phyloP scores from a whole-genome alignment of 257 asterid genomes.

The Voacanga thouarsii region DNA sequence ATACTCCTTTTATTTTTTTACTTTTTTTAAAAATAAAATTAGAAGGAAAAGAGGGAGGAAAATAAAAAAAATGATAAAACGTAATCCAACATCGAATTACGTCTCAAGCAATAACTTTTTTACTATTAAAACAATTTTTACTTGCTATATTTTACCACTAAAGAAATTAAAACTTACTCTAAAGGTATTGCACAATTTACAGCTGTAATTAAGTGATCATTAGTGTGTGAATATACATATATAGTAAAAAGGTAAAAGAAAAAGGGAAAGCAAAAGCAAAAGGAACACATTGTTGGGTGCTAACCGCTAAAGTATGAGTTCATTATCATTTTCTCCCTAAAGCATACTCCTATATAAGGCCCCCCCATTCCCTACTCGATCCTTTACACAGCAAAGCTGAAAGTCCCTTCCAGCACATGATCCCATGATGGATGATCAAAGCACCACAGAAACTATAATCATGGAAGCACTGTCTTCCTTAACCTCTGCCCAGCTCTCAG shows the following conservation, averaged over 20 bases:
- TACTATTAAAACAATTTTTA: too few species aligned
- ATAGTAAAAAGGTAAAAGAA: background rate
- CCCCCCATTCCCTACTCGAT: conserved; percentile 10
- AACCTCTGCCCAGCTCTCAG: conserved; percentile 51
- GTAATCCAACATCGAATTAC: too few species aligned
- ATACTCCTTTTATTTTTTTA: too few species aligned
- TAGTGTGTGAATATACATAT: too few species aligned
- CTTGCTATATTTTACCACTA: too few species aligned
- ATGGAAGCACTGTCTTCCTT: conserved; percentile 67
- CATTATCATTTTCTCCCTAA: background rate
- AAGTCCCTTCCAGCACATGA: conserved; percentile 23
- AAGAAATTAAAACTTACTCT: too few species aligned
- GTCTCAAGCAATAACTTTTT: too few species aligned
- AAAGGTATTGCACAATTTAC: too few species aligned
- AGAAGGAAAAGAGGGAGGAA: too few species aligned
- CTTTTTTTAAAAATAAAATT: too few species aligned
- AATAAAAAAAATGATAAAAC: too few species aligned
- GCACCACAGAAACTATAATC: conserved; percentile 45
- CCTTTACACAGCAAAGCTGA: background rate
- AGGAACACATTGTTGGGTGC: background rate
- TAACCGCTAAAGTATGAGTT: background rate
- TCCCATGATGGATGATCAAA: conserved; percentile 40
- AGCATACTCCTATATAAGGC: conserved; percentile 16
- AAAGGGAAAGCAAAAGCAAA: background rate
- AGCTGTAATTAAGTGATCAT: background rate